Percentiles rank a stretch among this genome's conserved stretches.
These are phyloP conservation scores for Neurospora sp. DNA, from an alignment of 2,329 filamentous ascomycete genomes.

Conservation along the genomic window DNA sequence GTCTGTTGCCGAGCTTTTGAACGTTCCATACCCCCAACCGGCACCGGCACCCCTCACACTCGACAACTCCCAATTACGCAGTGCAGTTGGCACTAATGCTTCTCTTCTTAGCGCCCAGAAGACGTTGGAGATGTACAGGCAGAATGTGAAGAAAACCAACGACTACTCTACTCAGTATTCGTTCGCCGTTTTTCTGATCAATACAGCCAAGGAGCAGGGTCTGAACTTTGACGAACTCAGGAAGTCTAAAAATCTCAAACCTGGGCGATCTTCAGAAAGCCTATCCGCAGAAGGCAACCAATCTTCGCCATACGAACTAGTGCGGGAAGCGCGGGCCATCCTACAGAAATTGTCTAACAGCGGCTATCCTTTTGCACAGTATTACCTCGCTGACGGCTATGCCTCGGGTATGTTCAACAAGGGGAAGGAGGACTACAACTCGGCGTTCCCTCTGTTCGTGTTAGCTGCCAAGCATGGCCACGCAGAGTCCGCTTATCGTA, in stretches of 20 bases:
- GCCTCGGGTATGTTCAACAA: slow-evolving; percentile 93
- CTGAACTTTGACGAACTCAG: slow-evolving; percentile 40
- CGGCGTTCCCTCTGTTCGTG: slow-evolving; percentile 86
- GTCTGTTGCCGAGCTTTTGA: slow-evolving; percentile 51
- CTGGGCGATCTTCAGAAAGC: slow-evolving; percentile 36
- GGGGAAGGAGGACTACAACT: slow-evolving; percentile 82
- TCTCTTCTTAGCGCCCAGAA: slow-evolving; percentile 85
- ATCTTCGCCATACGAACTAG: slow-evolving; percentile 54
- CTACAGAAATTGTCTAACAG: slow-evolving; percentile 76
- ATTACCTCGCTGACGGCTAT: slow-evolving; percentile 91
- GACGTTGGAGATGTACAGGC: slow-evolving; percentile 94
- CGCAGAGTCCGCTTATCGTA: slow-evolving; percentile 88
- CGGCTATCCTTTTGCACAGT: slow-evolving; percentile 94
- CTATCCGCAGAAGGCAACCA: slow-evolving; percentile 35
- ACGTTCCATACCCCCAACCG: slow-evolving; percentile 71
- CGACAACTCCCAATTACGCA: slow-evolving; percentile 73
- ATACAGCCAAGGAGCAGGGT: slow-evolving; percentile 72
- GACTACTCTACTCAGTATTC: slow-evolving; percentile 88
- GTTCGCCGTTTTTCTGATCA: slow-evolving; percentile 90
- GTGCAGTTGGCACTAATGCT: slow-evolving; percentile 76
- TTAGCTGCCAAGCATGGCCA: slow-evolving; percentile 95
- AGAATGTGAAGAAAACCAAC: slow-evolving; percentile 94
- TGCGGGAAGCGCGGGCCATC: slow-evolving; percentile 82
- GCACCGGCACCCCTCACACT: slow-evolving; percentile 56
- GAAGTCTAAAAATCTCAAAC: slow-evolving; percentile 37